Evolutionary conservation across 768 basidiomycete species (phyloP).

Genomic region (Psilocybe tampanensis): DNA sequence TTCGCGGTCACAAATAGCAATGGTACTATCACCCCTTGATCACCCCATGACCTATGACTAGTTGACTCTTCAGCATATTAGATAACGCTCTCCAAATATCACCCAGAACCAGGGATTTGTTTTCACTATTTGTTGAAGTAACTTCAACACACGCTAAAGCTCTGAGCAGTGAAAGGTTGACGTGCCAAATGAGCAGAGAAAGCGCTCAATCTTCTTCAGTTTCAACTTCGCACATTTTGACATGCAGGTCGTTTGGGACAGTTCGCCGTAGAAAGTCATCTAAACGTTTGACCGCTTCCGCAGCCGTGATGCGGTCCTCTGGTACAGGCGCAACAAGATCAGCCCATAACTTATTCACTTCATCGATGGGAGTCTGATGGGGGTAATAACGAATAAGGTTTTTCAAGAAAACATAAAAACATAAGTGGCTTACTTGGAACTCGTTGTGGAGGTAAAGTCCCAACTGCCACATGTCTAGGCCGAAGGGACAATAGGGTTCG

Average conservation of each 20-base stretch:
- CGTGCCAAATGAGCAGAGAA: too few species aligned
- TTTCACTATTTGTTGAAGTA: too few species aligned
- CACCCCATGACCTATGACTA: too few species aligned
- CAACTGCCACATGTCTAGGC: constrained; percentile 16
- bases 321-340: neutral
- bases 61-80: too few species aligned
- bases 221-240: neutral
- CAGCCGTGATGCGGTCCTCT: neutral
- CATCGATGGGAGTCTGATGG: neutral
- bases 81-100: too few species aligned
- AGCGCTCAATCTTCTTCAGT: too few species aligned
- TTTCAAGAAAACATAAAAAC: neutral
- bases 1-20: too few species aligned
- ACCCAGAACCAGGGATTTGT: too few species aligned
- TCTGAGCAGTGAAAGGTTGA: too few species aligned
- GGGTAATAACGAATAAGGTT: neutral
- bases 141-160: too few species aligned
- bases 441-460: neutral
- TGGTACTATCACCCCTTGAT: too few species aligned
- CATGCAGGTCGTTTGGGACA: neutral
- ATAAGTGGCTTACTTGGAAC: neutral
- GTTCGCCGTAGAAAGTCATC: neutral
- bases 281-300: neutral
- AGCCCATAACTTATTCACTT: neutral
- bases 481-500: constrained; percentile 12